Evolutionary conservation across 208 protist genomes (phyloP).

Genomic region (Wallacemonas rigidus): DNA sequence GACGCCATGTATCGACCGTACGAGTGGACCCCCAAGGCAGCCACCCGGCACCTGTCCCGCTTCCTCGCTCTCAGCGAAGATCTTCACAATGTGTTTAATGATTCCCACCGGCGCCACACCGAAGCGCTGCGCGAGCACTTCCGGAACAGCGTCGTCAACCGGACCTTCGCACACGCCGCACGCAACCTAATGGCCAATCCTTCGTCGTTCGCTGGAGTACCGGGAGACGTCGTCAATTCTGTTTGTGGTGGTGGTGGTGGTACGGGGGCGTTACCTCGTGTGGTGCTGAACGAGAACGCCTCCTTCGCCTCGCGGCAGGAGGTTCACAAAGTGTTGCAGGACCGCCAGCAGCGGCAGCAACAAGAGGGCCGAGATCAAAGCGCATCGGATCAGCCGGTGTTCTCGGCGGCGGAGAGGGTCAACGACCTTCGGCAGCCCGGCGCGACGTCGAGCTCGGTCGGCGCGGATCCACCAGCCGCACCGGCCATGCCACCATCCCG

Average conservation of each 20-base stretch:
- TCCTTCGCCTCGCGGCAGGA: conserved; percentile 6
- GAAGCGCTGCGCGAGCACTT: conserved; percentile 36
- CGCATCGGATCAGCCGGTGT: background rate
- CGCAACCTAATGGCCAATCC: conserved; percentile 7
- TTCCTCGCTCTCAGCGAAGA: conserved; percentile 38
- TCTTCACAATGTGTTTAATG: conserved; percentile 34
- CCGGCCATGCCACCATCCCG: background rate
- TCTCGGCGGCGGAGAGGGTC: background rate
- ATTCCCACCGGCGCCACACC: conserved; percentile 34
- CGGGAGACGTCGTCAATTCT: background rate
- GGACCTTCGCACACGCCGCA: conserved; percentile 24
- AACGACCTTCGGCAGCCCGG: background rate
- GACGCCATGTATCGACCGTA: conserved; percentile 40
- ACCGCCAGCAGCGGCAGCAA: background rate
- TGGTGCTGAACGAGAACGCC: conserved; percentile 4
- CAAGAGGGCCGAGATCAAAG: background rate
- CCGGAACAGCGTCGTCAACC: conserved; percentile 27
- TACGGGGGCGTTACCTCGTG: background rate
- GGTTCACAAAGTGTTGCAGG: background rate
- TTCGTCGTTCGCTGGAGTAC: background rate
- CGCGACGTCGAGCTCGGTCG: background rate
- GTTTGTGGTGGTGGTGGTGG: background rate
- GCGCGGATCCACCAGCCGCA: background rate
- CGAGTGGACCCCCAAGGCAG: conserved; percentile 27
- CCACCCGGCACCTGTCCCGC: conserved; percentile 39